Evolutionary conservation across 805 yeast species (phyloP), one percentile per base, ranked within the genome.

Genomic region (Saturnispora bothae): DNA sequence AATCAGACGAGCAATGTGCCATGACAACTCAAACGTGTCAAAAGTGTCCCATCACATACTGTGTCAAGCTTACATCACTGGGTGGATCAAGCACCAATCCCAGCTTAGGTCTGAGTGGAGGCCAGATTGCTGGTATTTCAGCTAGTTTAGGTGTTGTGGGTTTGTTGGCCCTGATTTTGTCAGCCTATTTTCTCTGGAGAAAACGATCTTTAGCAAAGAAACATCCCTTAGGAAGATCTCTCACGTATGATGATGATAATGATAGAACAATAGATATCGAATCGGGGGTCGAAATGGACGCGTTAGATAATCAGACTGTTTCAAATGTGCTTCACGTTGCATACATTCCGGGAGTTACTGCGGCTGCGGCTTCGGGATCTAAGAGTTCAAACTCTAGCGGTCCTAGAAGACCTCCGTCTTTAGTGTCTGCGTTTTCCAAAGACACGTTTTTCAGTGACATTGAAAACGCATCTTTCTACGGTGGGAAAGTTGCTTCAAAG

Each of bases 281-380:
- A 80, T 49, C 8, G 5, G 33, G 75, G 80, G 49, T 12, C 5
- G 33, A 30, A 30, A 4, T 28, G 31, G 20, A 28, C 31, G 5
- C 16, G 13, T 18, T 28, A 7, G 31, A 28, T 7, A 5, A 5
- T n/a, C 31, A 28, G 31, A 8, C 19, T 6, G 94, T 94, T 4
- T 82, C 94, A 12, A 86, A 88, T 57, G 77, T 88, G 46, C 70
- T 88, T 43, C 95, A 95, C 15, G 80, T 89, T 41, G 95, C 95
- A 3, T 88, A 86, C 54, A 83, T 88, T 43, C 97, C 96, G 0
- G 96, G 96, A 27, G 96, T 86, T 32, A 83, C 86, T 4, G 73
- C 76, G 17, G 13, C 12, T 13, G 22, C 19, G 4, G 18, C 31
- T 7, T 6, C 16, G 12, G 15, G 13, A 16, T 4, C 5, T 5